Evolutionary conservation across 2,329 filamentous ascomycete genomes (phyloP), one percentile per base, ranked within the genome.

Genomic region (Rhexocercosporidium sp.): DNA sequence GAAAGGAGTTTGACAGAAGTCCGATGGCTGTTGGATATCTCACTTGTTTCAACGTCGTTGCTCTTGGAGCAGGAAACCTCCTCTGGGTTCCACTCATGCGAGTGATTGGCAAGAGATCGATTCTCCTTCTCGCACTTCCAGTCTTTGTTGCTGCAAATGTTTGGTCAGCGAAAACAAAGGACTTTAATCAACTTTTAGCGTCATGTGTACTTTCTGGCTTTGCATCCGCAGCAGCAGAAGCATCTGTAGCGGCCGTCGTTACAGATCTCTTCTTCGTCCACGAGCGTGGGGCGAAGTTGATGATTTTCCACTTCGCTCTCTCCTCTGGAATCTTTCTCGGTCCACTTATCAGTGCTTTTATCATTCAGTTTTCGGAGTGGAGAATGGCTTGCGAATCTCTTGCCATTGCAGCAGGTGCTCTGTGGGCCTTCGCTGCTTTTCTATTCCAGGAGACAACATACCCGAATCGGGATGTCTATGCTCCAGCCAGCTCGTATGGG

Each of bases 241-340:
- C 78, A 3, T 77, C 77, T 1, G 78, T 79, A 0, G 77, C 78
- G 0, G 75, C 75, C 11, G 74, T 78, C 0, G 79, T 79, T 0
- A 73, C 75, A 1, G 79, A 81, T 59, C 73, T 81, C 71, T 78
- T 80, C 41, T 74, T 72, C 37, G 68, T 74, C 9, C 72, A 79
- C 20, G 72, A 79, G 47, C 74, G 79, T 14, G 79, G 78, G 1
- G 74, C 77, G 44, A 77, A 75, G 44, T 73, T 80, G 72, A 80
- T 80, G 78, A 74, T 77, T 44, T 80, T 81, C 59, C 75, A 79
- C 53, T 64, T 79, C 9, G 77, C 78, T 7, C 66, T 81, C 56
- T 75, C 77, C 0, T 71, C 72, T 22, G 79, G 79, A 1, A 70
- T 79, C 11, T 81, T 80, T 56, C 57, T 81, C 8, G 79, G 79